Evolutionary conservation across 495 filamentous ascomycete genomes (phyloP), one percentile per base, ranked within the genome.

Genomic region (Lasiosphaeria miniovina): DNA sequence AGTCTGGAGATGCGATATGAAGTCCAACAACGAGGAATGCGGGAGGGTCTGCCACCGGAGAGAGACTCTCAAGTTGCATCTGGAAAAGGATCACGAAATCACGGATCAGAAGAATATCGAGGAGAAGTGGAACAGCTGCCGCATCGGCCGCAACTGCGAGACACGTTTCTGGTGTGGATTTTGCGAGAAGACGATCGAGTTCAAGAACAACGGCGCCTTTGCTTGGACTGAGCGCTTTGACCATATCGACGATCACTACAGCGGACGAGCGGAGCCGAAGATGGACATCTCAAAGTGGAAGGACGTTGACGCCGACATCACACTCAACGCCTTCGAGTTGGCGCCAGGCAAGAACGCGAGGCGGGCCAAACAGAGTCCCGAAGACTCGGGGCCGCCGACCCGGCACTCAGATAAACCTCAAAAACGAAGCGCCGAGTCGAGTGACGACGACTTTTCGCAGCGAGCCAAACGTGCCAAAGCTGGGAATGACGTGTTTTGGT

Each of bases 111-210:
- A 70, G 4, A 54, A 69, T 12, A 60, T 85, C n/a, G 80, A 79
- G 31, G 41, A 57, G 31, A 80, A 83, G 51, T 73, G 80, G 33
- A 74, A 77, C 33, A 72, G 66, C 10, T 84, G 79, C 57, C 82
- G 85, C 15, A 84, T 94, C 38, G 90, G 90, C 24, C 73, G 84
- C n/a, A 87, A 89, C 59, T 84, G 80, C 40, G 83, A 89, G 58
- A 72, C 75, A 14, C 79, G 82, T 6, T 96, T 93, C 71, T 96
- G 92, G 92, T 98, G 93, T 64, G 93, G 93, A 0, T 96, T 96
- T 67, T 96, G 93, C 68, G 68, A 71, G 40, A 68, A 72, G 11
- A 78, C 86, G 6, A 76, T 92, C 10, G 67, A 75, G 14, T 76
- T 92, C 12, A 71, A 79, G 41, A 78, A 77, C 15, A 72, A 76